Base-by-base conservation (phyloP, 78 protist genomes). In the Acrasis kona region DNA sequence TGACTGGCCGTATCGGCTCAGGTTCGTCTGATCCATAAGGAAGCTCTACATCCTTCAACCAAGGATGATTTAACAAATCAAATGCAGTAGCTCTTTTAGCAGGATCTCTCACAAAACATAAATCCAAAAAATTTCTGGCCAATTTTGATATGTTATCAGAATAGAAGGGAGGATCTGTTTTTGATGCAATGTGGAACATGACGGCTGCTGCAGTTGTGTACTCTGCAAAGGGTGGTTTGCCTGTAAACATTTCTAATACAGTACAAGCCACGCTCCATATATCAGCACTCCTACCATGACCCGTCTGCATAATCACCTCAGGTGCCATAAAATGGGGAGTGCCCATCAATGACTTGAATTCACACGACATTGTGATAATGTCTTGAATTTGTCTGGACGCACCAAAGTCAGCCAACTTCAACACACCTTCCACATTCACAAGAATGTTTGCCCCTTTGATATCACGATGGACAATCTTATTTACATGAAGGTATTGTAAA, bases 251-350 rank as follows among this genome's bases (percentile, higher is more conserved):
- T 74, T 84, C 88, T 38, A 6, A 8, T 6, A 84, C 30, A 12
- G 73, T 40, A 71, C 79, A 79, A 8, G 82, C 86, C 12, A 80
- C 42, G 10, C 42, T 28, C 84, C 84, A 80, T 19, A 80, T 67
- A 61, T 80, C 84, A 35, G 84, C 80, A 39, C 78, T 69, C 40
- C 86, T 76, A 6, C 88, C 80, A 61, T 86, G 91, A 10, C 87
- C 87, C 0, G 77, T 75, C 42, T 75, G 80, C 42, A 65, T 85
- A 10, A 87, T 89, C 3, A 87, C 89, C 39, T 86, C 92, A 1
- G 91, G 91, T 5, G 91, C 93, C 93, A 89, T 89, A 74, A 72
- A 89, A 42, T 84, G 84, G 1, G 93, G 91, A 12, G 94, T 87
- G 2, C 94, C 91, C 30, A 65, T 81, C 39, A 89, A 39, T 1